phyloP scores from a whole-genome alignment of 2,329 filamentous ascomycete genomes.

The Calonectria naviculata region DNA sequence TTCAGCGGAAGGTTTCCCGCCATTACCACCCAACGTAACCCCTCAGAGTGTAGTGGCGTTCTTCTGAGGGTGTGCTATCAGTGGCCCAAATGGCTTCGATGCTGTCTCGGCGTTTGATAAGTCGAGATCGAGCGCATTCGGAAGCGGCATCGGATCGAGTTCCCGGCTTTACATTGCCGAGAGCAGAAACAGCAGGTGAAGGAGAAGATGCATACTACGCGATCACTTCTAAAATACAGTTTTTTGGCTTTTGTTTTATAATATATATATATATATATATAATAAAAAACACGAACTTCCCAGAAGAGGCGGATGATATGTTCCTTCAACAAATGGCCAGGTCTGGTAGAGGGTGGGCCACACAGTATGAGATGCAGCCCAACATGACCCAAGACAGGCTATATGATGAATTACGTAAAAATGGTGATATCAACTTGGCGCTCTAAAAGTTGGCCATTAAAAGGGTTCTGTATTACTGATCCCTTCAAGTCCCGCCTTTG shows the following conservation, averaged over 20 bases:
- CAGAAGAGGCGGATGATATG: too few species aligned
- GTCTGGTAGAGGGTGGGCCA: too few species aligned
- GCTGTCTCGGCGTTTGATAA: background rate
- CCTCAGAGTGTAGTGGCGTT: background rate
- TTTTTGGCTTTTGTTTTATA: background rate
- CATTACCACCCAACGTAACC: background rate
- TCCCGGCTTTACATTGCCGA: background rate
- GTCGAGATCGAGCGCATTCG: conserved; percentile 2
- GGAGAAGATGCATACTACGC: background rate
- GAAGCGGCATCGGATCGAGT: background rate
- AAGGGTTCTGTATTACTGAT: too few species aligned
- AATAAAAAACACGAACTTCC: too few species aligned
- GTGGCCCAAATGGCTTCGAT: background rate
- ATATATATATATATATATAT: too few species aligned
- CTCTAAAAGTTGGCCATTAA: background rate
- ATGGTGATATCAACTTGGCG: background rate
- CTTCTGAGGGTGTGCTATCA: background rate
- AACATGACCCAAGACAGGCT: background rate
- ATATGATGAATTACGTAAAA: background rate
- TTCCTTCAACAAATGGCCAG: too few species aligned
- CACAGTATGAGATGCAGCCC: too few species aligned
- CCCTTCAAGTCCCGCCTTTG: too few species aligned
- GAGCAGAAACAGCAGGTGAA: background rate
- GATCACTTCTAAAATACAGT: background rate
- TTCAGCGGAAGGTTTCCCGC: background rate